Evolutionary conservation across 2,329 filamentous ascomycete genomes (phyloP).

Genomic region (Ceratocystis colombiana): DNA sequence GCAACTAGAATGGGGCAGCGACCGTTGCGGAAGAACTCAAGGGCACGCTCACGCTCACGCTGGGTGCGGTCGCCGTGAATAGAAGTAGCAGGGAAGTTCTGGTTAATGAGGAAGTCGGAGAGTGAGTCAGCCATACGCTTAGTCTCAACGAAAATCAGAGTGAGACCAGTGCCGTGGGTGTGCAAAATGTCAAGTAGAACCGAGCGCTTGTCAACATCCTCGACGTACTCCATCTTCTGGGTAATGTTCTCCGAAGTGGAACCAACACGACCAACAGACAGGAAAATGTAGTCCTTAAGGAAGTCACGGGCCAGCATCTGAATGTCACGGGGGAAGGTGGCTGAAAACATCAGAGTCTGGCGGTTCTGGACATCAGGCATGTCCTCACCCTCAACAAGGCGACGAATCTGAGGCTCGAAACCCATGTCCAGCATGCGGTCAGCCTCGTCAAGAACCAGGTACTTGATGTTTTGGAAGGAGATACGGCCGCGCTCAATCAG

Average conservation of each 20-base stretch:
- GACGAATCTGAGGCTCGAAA: constrained; percentile 99
- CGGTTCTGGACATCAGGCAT: constrained; percentile 78
- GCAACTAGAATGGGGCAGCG: constrained; percentile 95
- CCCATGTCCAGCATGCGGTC: constrained; percentile 99
- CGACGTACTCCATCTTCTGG: constrained; percentile 95
- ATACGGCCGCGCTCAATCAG: constrained; percentile 97
- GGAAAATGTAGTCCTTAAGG: constrained; percentile 97
- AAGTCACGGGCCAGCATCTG: constrained; percentile 99
- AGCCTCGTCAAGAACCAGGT: constrained; percentile 95
- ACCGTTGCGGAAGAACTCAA: constrained; percentile 94
- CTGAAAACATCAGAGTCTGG: constrained; percentile 99
- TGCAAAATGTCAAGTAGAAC: constrained; percentile 95
- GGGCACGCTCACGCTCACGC: constrained; percentile 93
- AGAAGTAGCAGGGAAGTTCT: constrained; percentile 94
- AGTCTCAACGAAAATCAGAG: constrained; percentile 96
- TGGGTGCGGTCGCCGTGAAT: constrained; percentile 98
- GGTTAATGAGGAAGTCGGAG: constrained; percentile 97
- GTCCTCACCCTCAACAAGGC: constrained; percentile 96
- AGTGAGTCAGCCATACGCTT: constrained; percentile 99
- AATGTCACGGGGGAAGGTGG: constrained; percentile 97
- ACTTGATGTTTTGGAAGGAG: constrained; percentile 97
- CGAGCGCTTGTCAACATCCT: constrained; percentile 94
- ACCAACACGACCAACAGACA: constrained; percentile 95
- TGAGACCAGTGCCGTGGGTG: constrained; percentile 76
- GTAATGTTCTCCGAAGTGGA: constrained; percentile 99